These are phyloP conservation scores for Daldinia sp. DNA, from an alignment of 2,329 filamentous ascomycete species.

Conservation along the genomic window DNA sequence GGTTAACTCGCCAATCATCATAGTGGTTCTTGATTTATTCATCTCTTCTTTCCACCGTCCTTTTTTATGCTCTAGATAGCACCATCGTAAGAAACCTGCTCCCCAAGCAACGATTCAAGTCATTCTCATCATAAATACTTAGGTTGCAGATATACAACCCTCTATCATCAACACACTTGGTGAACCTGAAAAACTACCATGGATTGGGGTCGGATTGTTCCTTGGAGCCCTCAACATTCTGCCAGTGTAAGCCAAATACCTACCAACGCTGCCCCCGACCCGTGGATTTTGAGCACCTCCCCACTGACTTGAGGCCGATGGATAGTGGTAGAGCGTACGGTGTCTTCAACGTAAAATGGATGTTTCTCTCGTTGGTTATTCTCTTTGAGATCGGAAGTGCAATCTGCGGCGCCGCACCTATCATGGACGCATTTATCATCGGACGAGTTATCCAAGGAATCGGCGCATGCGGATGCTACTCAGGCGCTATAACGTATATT, in stretches of 20 bases:
- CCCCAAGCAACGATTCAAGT: background rate
- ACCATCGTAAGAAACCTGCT: background rate
- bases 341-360: too few relatives aligned
- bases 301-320: background rate
- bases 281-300: too few relatives aligned
- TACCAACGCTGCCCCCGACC: too few relatives aligned
- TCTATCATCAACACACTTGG: background rate
- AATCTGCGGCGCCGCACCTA: background rate
- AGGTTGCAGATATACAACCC: background rate
- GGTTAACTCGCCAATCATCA: background rate
- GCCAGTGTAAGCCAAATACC: too few relatives aligned
- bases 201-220: background rate
- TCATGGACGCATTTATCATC: background rate
- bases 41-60: background rate
- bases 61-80: background rate
- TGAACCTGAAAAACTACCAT: background rate
- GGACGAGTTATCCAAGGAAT: background rate
- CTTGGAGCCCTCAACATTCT: background rate
- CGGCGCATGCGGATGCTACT: background rate
- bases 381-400: background rate
- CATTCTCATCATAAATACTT: background rate
- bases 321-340: background rate
- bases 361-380: background rate
- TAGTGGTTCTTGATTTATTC: background rate
- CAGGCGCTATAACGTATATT: background rate